phyloP scores from a whole-genome alignment of 345 rosid species.

The Salix viminalis region DNA sequence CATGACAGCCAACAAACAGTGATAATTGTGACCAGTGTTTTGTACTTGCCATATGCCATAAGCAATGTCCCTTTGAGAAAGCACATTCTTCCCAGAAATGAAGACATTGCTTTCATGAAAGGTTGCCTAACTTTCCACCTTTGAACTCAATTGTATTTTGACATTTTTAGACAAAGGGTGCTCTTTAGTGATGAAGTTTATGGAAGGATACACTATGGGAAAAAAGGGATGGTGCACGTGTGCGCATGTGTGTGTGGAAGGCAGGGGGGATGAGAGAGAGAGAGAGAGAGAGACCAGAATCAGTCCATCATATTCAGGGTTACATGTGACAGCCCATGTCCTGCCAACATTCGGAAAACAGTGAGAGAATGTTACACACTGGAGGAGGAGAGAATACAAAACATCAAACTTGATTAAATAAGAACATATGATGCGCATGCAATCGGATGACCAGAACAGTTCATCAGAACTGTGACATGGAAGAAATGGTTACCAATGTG shows the following conservation, averaged over 20 bases:
- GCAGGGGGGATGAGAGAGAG: neutral
- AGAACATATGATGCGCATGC: neutral
- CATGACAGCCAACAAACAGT: neutral
- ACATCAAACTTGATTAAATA: neutral
- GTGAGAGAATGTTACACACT: neutral
- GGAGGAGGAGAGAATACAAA: neutral
- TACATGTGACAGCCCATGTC: conserved; percentile 87
- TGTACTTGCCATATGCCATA: neutral
- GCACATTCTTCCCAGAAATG: neutral
- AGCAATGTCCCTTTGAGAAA: neutral
- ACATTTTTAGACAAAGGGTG: neutral
- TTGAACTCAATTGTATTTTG: neutral
- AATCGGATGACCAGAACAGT: neutral
- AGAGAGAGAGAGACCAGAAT: conserved; percentile 52
- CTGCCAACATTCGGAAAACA: conserved; percentile 41
- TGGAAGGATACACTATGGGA: neutral
- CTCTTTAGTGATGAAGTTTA: neutral
- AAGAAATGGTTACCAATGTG: conserved; percentile 59
- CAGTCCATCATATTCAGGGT: conserved; percentile 74
- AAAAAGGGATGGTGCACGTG: neutral
- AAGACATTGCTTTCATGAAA: neutral
- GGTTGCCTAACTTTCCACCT: neutral
- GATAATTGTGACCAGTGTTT: neutral
- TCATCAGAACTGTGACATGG: conserved; percentile 10
- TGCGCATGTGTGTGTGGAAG: neutral